A percentile compares a stretch with the other conserved stretches of the same genome.
Conservation (phyloP, 2,329 filamentous ascomycete genomes). For the Gnomoniopsis sp. region DNA sequence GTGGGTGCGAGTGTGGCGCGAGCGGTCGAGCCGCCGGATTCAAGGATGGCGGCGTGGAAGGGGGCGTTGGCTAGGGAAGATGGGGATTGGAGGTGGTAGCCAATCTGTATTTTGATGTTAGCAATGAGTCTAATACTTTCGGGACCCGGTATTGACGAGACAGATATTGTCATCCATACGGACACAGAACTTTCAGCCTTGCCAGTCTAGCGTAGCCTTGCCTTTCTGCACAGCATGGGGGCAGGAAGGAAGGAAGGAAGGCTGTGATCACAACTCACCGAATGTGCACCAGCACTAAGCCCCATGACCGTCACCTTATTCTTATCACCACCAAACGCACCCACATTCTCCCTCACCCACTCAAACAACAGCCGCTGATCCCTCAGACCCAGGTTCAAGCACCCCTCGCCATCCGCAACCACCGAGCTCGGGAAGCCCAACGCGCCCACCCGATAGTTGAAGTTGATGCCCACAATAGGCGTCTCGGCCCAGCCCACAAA, state of each 20-base stretch:
- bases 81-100: conserved; percentile 60
- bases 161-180: background rate
- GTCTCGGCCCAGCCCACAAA: conserved; percentile 54
- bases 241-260: conserved; percentile 8
- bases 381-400: conserved; percentile 61
- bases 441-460: conserved; percentile 63
- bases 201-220: background rate
- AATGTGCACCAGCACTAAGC: conserved; percentile 60
- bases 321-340: conserved; percentile 56
- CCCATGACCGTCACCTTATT: conserved; percentile 60
- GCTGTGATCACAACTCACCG: conserved; percentile 33
- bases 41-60: conserved; percentile 52
- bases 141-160: background rate
- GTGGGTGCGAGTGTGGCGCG: conserved; percentile 49
- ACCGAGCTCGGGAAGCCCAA: conserved; percentile 66
- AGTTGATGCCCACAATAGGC: conserved; percentile 55
- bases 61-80: conserved; percentile 36
- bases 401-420: conserved; percentile 48
- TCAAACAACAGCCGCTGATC: conserved; percentile 58
- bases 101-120: conserved; percentile 43
- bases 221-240: background rate
- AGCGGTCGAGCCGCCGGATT: conserved; percentile 55
- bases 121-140: background rate
- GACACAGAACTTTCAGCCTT: background rate
- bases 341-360: conserved; percentile 61